phyloP scores from a whole-genome alignment of 139 green algal genomes.

The Picochlorum sp. region DNA sequence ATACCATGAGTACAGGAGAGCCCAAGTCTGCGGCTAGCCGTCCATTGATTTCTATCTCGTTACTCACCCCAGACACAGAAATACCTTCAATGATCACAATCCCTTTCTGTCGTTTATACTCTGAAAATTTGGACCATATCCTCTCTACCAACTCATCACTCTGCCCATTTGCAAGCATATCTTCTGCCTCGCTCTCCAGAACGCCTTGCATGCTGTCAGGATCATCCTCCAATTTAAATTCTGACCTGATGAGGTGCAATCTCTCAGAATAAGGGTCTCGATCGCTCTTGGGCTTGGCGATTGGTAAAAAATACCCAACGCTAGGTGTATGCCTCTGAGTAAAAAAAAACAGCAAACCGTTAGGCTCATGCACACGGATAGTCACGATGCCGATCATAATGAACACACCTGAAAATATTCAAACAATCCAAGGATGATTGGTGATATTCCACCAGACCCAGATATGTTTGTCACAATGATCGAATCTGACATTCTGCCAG shows the following conservation, averaged over 20 bases:
- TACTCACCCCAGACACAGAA: constrained; percentile 25
- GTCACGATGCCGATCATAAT: not conserved
- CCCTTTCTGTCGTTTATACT: constrained; percentile 42
- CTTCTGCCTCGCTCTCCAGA: constrained; percentile 16
- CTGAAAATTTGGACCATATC: constrained; percentile 31
- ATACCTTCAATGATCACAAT: constrained; percentile 51
- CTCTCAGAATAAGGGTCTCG: not conserved
- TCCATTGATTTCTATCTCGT: constrained; percentile 34
- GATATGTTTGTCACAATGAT: constrained; percentile 43
- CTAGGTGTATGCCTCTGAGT: constrained; percentile 25
- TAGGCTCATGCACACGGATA: constrained; percentile 21
- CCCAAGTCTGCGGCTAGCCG: constrained; percentile 40
- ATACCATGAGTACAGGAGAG: constrained; percentile 51
- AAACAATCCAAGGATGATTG: constrained; percentile 26
- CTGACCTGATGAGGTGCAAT: not conserved
- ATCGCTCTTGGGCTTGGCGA: not conserved
- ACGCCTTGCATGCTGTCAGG: constrained; percentile 16
- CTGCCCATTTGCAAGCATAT: constrained; percentile 15
- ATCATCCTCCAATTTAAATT: not conserved
- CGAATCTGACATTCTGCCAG: constrained; percentile 10
- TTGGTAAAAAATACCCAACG: constrained; percentile 47
- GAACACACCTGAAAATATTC: constrained; percentile 40
- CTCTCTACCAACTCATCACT: constrained; percentile 31
- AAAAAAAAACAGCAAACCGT: constrained; percentile 39
- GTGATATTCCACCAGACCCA: constrained; percentile 32